Evolutionary conservation across 257 asterid species (phyloP).

Genomic region (Fraxinus cuspidata): DNA sequence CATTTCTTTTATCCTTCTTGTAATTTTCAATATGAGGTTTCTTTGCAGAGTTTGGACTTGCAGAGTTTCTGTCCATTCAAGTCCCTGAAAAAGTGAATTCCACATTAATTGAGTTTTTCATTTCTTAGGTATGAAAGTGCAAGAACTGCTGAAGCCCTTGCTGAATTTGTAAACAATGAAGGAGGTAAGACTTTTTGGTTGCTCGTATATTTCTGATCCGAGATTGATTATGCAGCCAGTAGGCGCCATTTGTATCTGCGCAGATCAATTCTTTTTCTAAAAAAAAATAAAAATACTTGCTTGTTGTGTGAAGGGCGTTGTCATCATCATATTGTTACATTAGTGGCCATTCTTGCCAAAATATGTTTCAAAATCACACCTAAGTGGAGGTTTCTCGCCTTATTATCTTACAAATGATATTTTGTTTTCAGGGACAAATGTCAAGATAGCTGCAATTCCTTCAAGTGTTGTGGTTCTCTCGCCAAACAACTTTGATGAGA

Average conservation of each 20-base stretch:
- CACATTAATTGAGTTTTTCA: constrained; percentile 21
- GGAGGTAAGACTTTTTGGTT: constrained; percentile 53
- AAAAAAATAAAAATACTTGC: constrained; percentile 2
- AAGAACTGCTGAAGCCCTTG: constrained; percentile 75
- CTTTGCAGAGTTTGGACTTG: not conserved
- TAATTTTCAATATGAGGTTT: not conserved
- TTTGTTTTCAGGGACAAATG: constrained; percentile 68
- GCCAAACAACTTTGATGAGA: constrained; percentile 68
- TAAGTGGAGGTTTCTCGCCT: not conserved
- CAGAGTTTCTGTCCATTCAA: not conserved
- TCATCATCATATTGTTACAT: not conserved
- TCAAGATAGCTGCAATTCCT: constrained; percentile 76
- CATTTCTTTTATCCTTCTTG: constrained; percentile 1
- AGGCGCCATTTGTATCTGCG: not conserved
- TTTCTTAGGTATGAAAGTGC: constrained; percentile 74
- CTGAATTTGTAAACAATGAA: constrained; percentile 77
- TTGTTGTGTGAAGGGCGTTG: not conserved
- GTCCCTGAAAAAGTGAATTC: not conserved
- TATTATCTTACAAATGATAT: constrained; percentile 6
- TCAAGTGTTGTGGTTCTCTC: constrained; percentile 76
- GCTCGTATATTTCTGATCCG: not conserved
- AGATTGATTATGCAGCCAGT: not conserved
- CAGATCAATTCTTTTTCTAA: not conserved
- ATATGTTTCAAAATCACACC: not conserved
- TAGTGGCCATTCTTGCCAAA: not conserved